phyloP scores from a whole-genome alignment of 2,329 filamentous ascomycete genomes.

The Talaromyces piceae region DNA sequence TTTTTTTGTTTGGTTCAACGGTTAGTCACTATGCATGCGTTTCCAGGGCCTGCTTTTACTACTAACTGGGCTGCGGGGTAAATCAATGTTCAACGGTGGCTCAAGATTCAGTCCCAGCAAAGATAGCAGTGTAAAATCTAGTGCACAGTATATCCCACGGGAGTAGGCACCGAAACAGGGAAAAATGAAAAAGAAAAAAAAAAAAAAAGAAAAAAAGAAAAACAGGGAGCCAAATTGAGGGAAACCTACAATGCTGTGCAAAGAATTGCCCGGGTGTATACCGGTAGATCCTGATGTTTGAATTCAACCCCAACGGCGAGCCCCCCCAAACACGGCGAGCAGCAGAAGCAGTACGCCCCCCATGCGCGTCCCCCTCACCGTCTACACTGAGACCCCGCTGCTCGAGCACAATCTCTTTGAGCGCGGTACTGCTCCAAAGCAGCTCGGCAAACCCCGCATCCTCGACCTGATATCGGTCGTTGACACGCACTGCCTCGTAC shows the following conservation, averaged over 20 bases:
- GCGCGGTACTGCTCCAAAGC: slow-evolving; percentile 69
- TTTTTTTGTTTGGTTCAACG: too few species aligned
- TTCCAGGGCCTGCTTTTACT: background rate
- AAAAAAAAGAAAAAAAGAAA: background rate
- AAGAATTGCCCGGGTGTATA: slow-evolving; percentile 86
- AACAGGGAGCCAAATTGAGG: too few species aligned
- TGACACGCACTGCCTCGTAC: slow-evolving; percentile 75
- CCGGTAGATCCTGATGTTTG: slow-evolving; percentile 83
- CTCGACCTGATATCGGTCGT: slow-evolving; percentile 79
- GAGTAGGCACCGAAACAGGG: background rate
- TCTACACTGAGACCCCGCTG: slow-evolving; percentile 16
- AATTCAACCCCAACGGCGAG: slow-evolving; percentile 72
- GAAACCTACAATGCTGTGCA: slow-evolving; percentile 73
- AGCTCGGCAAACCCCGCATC: slow-evolving; percentile 66
- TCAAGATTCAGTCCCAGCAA: background rate
- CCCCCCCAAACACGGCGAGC: slow-evolving; percentile 59
- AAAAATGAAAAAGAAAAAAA: background rate
- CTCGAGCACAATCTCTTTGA: slow-evolving; percentile 53
- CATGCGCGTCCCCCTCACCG: slow-evolving; percentile 19
- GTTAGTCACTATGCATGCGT: slow-evolving; percentile 10
- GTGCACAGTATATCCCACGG: background rate
- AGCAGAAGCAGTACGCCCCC: slow-evolving; percentile 5
- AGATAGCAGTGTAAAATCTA: background rate
- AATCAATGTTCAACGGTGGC: background rate
- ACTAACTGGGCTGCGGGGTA: background rate